Evolutionary conservation across 2,329 filamentous ascomycete species (phyloP), one percentile per base, ranked within the genome.

Genomic region (Penicillium sp.): DNA sequence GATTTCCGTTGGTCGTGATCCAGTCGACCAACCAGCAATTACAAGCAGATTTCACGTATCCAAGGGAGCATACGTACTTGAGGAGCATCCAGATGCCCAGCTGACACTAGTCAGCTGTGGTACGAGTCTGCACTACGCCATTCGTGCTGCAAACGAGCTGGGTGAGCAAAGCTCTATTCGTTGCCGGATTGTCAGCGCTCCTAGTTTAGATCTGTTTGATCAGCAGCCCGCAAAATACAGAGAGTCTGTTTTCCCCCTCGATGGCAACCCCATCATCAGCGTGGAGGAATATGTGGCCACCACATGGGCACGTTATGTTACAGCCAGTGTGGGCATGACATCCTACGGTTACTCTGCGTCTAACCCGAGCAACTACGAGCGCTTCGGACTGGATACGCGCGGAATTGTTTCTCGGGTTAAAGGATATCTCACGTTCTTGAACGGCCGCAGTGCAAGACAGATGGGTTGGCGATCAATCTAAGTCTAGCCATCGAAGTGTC

Each of bases 121-220:
- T 71, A 95, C 91, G 54, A 91, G 96, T 80, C 90, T 96, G 57
- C 85, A 84, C 73, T 89, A 96, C 75, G 89, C 86, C 77, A 81
- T 96, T 67, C 33, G 33, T n/a, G 91, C 96, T 55, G 88, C 87
- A 78, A 92, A 95, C 83, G 83, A 85, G 67, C 85, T 96, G 65
- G 84, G 87, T 73, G 89, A 92, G 70, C 40, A 42, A 8, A 1
- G 86, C 92, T 76, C 84, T 83, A 75, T 75, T 95, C 77, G 88
- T 86, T 76, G 88, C 90, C 50, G 90, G 91, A 85, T 96, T 51
- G 91, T 95, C 65, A 96, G 91, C 35, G 83, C 96, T 74, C 91
- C 91, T 62, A 96, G 90, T 82, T 88, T 88, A 73, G 91, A 96
- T 81, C 88, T 94, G 53, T 96, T 96, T 69, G 92, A 96, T 74